Base-by-base conservation (phyloP, 2,329 filamentous ascomycete genomes). In the Colletotrichum echinochloae region DNA sequence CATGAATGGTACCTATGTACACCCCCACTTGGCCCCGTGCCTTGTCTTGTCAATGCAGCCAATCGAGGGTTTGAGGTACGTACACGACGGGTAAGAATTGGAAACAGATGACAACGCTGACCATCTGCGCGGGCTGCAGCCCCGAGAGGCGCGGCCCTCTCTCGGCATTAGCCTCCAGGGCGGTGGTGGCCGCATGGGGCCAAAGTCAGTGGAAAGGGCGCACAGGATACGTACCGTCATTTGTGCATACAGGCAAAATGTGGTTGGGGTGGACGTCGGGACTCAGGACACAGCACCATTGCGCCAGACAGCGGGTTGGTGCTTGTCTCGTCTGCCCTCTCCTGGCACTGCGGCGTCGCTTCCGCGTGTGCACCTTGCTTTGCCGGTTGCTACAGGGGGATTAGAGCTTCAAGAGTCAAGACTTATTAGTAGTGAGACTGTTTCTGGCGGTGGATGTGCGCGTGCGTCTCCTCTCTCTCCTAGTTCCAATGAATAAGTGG, bases 161-260 rank as follows among this genome's bases (percentile, higher is more conserved):
- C 68, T 71, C 64, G 68, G 68, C 68, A 71, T 71, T 68, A 71
- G 68, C 68, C 68, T 71, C 64, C 46, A 68, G 37, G 51, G 68
- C 64, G 49, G 67, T 57, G 60, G 33, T 59, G 64, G 64, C 51
- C 57, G 68, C 52, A 71, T 71, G 68, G 68, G 68, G 65, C 65
- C 54, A 60, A 67, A 68, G 59, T 28, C 46, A 49, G 41, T 57
- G 51, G 59, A 59, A 48, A 39, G 39, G 37, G 3, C 16, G 33
- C 66, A 61, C 9, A 41, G 35, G 56, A 35, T 66, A 62, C 64
- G 64, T 66, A 70, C 54, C n/a, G n/a, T 66, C 67, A 56, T 46
- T 63, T 60, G 68, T 59, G 65, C 65, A 70, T 70, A 23, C 51
- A 67, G 54, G 64, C 64, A 51, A 26, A 26, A 55, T 57, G 63